Evolutionary conservation across 2,329 filamentous ascomycete species (phyloP), one percentile per base, ranked within the genome.

Genomic region (Ceratocystis huliohia): DNA sequence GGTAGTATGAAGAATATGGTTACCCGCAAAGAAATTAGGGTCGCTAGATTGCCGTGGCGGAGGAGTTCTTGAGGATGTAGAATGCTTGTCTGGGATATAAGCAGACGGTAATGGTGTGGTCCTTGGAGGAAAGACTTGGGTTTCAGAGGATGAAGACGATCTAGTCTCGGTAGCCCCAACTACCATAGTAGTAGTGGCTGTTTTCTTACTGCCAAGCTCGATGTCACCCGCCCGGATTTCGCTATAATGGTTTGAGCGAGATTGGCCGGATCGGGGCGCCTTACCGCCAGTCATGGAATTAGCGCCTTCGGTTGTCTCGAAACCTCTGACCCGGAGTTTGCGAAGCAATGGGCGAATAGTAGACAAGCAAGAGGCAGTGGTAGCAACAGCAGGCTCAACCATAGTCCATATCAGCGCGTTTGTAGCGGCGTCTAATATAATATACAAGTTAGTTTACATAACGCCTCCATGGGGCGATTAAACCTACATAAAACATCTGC

Each of bases 341-440:
- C 80, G 79, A 45, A 84, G 76, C 0, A 84, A 75, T 3, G 81
- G 81, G 2, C 81, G 78, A 41, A 83, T 80, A 4, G 81, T 84
- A 25, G 79, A 80, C 10, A 83, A 74, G 68, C 79, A 82, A 1
- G 81, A 78, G 13, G 81, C 81, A 30, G 80, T 72, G 59, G 83
- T 84, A 67, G 81, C 81, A 25, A 83, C 77, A 5, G 80, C 81
- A 1, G 81, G 81, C 70, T 84, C 81, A 65, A 83, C 74, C n/a
- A 83, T 73, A 8, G 80, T 83, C 81, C 81, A 84, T 5, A 83
- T 75, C 77, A 81, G 80, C 45, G 80, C 77, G 68, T 81, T 75
- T 3, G 80, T 83, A 25, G 76, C 79, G 64, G 76, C 75, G 71
- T 76, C 80, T 65, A 53, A 28, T 63, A 20, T 13, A 44, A 6